These are phyloP conservation scores for Fusarium heterosporum DNA, from an alignment of 2,329 filamentous ascomycete species.

Conservation along the genomic window DNA sequence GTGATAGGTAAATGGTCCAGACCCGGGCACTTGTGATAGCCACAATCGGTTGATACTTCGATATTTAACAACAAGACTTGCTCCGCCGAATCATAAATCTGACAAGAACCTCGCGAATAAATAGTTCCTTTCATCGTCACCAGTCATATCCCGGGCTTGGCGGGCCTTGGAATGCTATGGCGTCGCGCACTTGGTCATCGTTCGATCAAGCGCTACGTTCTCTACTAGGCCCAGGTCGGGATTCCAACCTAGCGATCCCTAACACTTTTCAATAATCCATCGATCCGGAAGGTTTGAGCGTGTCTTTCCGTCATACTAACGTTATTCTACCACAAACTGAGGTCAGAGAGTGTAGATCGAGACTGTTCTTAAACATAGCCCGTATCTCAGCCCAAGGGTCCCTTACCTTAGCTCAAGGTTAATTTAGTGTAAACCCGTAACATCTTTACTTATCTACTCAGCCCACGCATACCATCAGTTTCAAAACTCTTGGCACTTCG, in stretches of 20 bases:
- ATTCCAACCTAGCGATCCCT: fast-evolving
- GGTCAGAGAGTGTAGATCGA: background rate
- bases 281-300: background rate
- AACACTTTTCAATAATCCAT: background rate
- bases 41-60: background rate
- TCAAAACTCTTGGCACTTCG: background rate
- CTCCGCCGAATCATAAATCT: background rate
- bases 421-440: background rate
- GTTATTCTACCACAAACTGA: background rate
- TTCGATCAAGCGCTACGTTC: background rate
- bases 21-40: background rate
- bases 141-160: background rate
- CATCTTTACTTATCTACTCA: constrained; percentile 2
- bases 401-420: background rate
- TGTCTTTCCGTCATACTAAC: background rate
- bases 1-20: background rate
- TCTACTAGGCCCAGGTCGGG: background rate
- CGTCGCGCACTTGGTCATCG: background rate
- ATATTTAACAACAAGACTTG: background rate
- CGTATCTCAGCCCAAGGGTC: background rate
- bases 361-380: background rate
- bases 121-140: too few species aligned
- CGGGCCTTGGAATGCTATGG: constrained; percentile 1
- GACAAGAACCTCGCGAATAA: too few species aligned
- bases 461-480: background rate